phyloP scores from a whole-genome alignment of 768 basidiomycete species.

The Trametes sanguinea region DNA sequence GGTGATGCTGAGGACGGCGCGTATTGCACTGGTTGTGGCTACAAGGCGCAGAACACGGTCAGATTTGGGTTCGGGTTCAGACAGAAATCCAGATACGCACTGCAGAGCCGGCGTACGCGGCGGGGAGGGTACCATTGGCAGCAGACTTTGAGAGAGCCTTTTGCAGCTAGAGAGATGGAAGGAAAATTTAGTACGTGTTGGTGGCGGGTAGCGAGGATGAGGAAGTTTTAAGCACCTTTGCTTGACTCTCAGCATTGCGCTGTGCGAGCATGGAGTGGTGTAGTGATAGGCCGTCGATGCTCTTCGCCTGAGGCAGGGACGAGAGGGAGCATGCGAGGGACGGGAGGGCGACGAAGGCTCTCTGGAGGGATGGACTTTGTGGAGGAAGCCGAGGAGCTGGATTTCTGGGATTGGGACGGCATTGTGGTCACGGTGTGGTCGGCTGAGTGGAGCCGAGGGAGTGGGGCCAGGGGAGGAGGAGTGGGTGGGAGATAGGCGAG shows the following conservation, averaged over 20 bases:
- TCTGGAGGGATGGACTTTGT: constrained; percentile 45
- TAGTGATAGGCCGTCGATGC: constrained; percentile 62
- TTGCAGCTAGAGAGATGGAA: constrained; percentile 49
- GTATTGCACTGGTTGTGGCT: constrained; percentile 25
- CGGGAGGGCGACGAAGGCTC: constrained; percentile 73
- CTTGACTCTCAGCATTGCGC: constrained; percentile 70
- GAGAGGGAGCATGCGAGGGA: constrained; percentile 69
- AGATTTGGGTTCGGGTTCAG: constrained; percentile 1
- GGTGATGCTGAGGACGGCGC: constrained; percentile 30
- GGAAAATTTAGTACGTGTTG: constrained; percentile 14
- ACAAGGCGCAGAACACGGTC: constrained; percentile 2
- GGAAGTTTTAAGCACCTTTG: constrained; percentile 52
- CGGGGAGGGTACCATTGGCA: constrained; percentile 27
- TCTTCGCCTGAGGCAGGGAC: constrained; percentile 70
- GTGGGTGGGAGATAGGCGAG: background rate
- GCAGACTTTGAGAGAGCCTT: constrained; percentile 61
- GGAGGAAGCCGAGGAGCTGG: constrained; percentile 34
- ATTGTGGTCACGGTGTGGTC: constrained; percentile 7
- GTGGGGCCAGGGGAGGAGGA: constrained; percentile 1
- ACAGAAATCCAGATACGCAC: constrained; percentile 22
- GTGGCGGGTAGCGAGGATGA: background rate
- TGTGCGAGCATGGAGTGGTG: constrained; percentile 68
- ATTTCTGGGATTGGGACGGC: constrained; percentile 28
- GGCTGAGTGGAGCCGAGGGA: constrained; percentile 7
- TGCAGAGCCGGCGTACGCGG: constrained; percentile 19